Base-by-base conservation (phyloP, 768 basidiomycete genomes). In the Macrolepiota albuminosa region DNA sequence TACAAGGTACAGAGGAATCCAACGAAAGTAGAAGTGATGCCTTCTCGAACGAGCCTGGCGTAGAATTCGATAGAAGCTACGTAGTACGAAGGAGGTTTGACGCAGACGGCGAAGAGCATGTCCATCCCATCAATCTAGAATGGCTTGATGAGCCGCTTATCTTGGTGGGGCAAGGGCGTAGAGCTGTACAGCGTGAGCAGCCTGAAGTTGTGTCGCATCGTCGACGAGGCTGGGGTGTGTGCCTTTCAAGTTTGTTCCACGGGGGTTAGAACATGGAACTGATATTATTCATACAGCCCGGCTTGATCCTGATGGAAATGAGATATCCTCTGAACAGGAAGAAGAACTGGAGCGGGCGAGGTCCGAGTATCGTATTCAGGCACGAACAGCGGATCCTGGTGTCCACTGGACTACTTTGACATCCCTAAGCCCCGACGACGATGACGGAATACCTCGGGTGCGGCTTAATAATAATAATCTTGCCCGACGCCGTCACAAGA, bases 251-350 rank as follows among this genome's bases (percentile, higher is more conserved):
- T 33, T 24, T 34, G 36, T 54, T 43, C 6, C 21, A 18, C 24
- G 31, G 29, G 2, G 18, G 29, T 29, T 29, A 29, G 26, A 34
- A 55, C 36, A 26, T 37, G 6, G 3, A 46, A 46, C 29, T 66
- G 29, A 57, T 40, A 53, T 63, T 37, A 59, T 48, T 47, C 37
- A 8, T 56, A 34, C 43, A 81, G 81, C 78, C 39, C 78, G 80
- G 40, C 75, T 83, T 50, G 80, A 83, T 68, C 65, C 78, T 2
- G 84, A 88, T 66, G 87, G 87, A 0, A 82, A 88, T 61, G 85
- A 87, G 67, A 80, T 87, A 58, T 75, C 84, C 2, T 78, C 80
- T 0, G 84, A 84, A 21, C 84, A 85, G 64, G 86, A 88, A 61
- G 81, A 82, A 62, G 81, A 83, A 54, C 73, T 85, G 18, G 84